These are phyloP conservation scores for Penicillium crustosum DNA, from an alignment of 2,329 filamentous ascomycete species.

Conservation along the genomic window DNA sequence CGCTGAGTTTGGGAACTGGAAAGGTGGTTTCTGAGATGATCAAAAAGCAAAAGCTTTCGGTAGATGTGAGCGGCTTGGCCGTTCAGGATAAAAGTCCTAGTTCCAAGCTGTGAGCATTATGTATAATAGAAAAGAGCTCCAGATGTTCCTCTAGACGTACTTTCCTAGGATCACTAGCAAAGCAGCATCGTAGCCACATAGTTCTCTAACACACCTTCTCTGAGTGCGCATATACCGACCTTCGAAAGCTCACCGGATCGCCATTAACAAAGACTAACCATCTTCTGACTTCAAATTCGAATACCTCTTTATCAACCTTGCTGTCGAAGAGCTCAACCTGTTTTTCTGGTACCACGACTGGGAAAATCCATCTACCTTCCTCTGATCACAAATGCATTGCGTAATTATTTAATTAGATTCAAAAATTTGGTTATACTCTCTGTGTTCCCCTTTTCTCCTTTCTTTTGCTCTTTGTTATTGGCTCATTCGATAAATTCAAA, in stretches of 20 bases:
- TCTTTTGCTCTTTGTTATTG: not conserved
- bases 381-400: too few relatives aligned
- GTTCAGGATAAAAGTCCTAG: slow-evolving; percentile 21
- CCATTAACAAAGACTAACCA: not conserved
- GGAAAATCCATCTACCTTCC: not conserved
- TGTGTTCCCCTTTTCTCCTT: not conserved
- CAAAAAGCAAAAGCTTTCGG: slow-evolving; percentile 57
- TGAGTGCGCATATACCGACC: not conserved
- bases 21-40: slow-evolving; percentile 70
- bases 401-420: too few relatives aligned
- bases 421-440: not conserved
- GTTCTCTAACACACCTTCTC: not conserved
- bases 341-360: not conserved
- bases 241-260: not conserved
- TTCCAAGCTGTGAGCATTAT: not conserved
- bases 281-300: not conserved
- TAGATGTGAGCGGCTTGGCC: slow-evolving; percentile 57
- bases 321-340: not conserved
- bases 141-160: not conserved
- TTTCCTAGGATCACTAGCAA: not conserved
- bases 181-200: not conserved
- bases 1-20: slow-evolving; percentile 65
- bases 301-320: not conserved
- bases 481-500: not conserved
- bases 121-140: not conserved